Conservation (phyloP, 2,329 filamentous ascomycete species). For the Epichloe sibirici region DNA sequence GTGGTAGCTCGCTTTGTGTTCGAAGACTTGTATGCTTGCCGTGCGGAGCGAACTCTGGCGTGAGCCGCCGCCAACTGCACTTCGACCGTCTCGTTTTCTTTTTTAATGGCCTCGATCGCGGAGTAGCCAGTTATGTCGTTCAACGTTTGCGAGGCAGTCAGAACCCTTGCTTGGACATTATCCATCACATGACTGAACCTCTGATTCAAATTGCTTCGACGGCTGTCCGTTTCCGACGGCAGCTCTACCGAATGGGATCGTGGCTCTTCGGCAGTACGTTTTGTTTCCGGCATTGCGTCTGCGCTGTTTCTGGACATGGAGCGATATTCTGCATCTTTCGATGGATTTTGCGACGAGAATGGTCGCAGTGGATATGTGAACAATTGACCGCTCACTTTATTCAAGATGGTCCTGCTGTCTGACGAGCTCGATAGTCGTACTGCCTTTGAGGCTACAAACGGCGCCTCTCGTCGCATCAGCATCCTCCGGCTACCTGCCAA, state of each 20-base stretch:
- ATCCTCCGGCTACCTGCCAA: constrained; percentile 17
- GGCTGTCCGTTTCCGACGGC: constrained; percentile 21
- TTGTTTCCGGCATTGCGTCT: background rate
- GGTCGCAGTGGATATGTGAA: constrained; percentile 8
- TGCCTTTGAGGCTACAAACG: background rate
- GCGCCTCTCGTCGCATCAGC: constrained; percentile 8
- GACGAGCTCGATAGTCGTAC: background rate
- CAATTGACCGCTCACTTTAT: background rate
- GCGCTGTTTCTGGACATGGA: background rate
- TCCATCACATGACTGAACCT: constrained; percentile 57
- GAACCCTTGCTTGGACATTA: constrained; percentile 70
- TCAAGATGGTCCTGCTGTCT: constrained; percentile 1
- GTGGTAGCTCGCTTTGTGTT: constrained; percentile 75
- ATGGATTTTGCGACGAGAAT: constrained; percentile 17
- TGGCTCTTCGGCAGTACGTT: constrained; percentile 2
- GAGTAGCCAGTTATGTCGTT: constrained; percentile 94
- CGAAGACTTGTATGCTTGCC: constrained; percentile 68
- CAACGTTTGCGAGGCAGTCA: constrained; percentile 74
- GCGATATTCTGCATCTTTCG: constrained; percentile 6
- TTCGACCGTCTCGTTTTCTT: constrained; percentile 60
- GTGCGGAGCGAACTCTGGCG: constrained; percentile 54
- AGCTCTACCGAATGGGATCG: constrained; percentile 12
- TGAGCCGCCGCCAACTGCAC: constrained; percentile 46
- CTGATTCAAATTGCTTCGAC: constrained; percentile 21
- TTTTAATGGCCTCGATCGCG: constrained; percentile 75